These are phyloP conservation scores for Suillus ampliporus DNA, from an alignment of 768 basidiomycete species.

Conservation along the genomic window DNA sequence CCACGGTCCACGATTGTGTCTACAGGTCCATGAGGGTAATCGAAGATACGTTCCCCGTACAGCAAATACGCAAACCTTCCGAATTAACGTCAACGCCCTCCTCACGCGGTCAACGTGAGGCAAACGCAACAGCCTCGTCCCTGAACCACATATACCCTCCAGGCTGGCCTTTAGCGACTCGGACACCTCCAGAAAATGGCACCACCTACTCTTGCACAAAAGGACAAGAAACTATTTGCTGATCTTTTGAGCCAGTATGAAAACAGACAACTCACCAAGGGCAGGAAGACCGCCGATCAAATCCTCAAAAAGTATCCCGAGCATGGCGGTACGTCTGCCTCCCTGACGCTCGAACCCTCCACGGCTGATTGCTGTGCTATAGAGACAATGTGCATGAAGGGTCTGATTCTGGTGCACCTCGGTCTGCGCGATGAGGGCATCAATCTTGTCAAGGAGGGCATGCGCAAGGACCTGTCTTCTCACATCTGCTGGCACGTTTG, in stretches of 20 bases:
- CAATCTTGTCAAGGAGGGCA: constrained; percentile 83
- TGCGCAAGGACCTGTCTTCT: constrained; percentile 79
- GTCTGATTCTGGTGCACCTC: constrained; percentile 82
- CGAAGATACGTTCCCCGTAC: not conserved
- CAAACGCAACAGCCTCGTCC: constrained; percentile 3
- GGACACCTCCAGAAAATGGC: constrained; percentile 22
- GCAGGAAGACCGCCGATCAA: constrained; percentile 87
- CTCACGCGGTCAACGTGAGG: constrained; percentile 10
- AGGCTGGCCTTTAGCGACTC: not conserved
- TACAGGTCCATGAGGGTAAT: not conserved
- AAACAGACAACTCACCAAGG: constrained; percentile 86
- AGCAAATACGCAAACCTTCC: constrained; percentile 4
- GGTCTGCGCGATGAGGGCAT: constrained; percentile 82
- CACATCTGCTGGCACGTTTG: constrained; percentile 99
- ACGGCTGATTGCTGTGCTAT: constrained; percentile 12
- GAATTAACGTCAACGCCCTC: not conserved
- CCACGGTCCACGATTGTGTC: not conserved
- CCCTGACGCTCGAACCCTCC: not conserved
- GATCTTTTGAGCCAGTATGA: constrained; percentile 90
- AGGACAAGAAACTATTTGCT: constrained; percentile 86
- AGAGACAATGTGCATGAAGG: constrained; percentile 98
- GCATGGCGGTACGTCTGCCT: constrained; percentile 82
- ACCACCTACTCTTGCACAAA: constrained; percentile 61
- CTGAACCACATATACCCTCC: constrained; percentile 3
- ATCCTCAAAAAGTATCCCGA: constrained; percentile 96